These are phyloP conservation scores for Colletotrichum sp. DNA, from an alignment of 2,329 filamentous ascomycete species.

Conservation along the genomic window DNA sequence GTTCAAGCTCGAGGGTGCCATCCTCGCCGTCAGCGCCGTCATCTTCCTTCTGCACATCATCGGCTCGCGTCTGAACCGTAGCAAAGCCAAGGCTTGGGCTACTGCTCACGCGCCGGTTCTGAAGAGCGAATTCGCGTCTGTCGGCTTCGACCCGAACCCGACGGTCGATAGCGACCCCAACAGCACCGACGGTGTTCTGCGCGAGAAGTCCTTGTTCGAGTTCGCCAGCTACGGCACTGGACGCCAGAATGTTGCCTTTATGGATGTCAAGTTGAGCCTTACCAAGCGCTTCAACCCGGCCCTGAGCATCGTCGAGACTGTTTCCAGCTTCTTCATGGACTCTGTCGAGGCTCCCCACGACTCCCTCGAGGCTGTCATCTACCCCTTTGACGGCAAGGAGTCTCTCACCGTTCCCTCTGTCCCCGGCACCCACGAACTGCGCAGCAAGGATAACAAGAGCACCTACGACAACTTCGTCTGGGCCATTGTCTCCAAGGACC, in stretches of 20 bases:
- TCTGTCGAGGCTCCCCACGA: slow-evolving; percentile 73
- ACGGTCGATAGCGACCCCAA: slow-evolving; percentile 50
- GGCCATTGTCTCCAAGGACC: slow-evolving; percentile 92
- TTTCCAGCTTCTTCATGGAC: slow-evolving; percentile 81
- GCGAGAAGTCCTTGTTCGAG: slow-evolving; percentile 88
- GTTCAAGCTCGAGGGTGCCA: slow-evolving; percentile 86
- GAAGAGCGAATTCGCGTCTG: slow-evolving; percentile 81
- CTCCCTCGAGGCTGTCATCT: slow-evolving; percentile 76
- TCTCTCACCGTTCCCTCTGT: slow-evolving; percentile 72
- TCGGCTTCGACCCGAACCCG: slow-evolving; percentile 74
- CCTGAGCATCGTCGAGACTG: slow-evolving; percentile 64
- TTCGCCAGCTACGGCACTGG: slow-evolving; percentile 89
- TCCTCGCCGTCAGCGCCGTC: slow-evolving; percentile 76
- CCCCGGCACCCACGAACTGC: slow-evolving; percentile 63
- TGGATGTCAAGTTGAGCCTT: slow-evolving; percentile 83
- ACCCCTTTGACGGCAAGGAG: slow-evolving; percentile 94
- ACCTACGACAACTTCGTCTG: slow-evolving; percentile 91
- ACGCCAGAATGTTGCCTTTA: slow-evolving; percentile 88
- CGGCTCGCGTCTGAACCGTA: slow-evolving; percentile 80
- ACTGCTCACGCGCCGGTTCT: slow-evolving; percentile 74
- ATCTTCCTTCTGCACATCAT: slow-evolving; percentile 81
- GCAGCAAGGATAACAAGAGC: slow-evolving; percentile 65
- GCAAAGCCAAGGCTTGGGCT: slow-evolving; percentile 82
- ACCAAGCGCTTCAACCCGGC: slow-evolving; percentile 88
- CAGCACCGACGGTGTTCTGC: slow-evolving; percentile 59